Evolutionary conservation across 1,139 yeast genomes (phyloP).

Genomic region (Yamadazyma atmosphaerica): DNA sequence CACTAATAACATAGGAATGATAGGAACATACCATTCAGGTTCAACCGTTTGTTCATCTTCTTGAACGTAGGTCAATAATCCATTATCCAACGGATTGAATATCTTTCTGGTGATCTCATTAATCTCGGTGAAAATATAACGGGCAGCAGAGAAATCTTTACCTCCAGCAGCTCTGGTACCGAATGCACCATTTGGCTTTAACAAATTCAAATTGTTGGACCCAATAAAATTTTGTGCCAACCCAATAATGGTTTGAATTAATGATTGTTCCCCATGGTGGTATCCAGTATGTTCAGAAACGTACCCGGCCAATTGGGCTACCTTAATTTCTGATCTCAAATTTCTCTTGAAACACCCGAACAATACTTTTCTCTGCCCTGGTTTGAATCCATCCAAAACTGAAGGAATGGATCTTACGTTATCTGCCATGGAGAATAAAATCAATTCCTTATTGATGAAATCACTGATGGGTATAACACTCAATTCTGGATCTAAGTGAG

Average conservation of each 20-base stretch:
- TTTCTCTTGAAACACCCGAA: constrained; percentile 88
- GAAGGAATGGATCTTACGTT: constrained; percentile 94
- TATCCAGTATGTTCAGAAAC: constrained; percentile 89
- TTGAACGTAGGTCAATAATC: constrained; percentile 74
- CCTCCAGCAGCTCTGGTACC: constrained; percentile 98
- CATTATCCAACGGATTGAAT: constrained; percentile 79
- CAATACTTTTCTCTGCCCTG: constrained; percentile 93
- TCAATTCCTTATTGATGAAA: constrained; percentile 92
- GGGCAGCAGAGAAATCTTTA: constrained; percentile 97
- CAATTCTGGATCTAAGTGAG: constrained; percentile 83
- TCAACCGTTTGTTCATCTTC: constrained; percentile 95
- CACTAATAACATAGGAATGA: constrained; percentile 87
- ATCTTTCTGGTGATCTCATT: constrained; percentile 72
- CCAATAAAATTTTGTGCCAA: constrained; percentile 96
- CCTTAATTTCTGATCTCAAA: constrained; percentile 76
- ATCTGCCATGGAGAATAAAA: constrained; percentile 95
- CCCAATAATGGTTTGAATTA: constrained; percentile 87
- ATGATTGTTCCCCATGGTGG: constrained; percentile 92
- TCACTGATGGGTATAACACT: constrained; percentile 85
- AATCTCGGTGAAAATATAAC: constrained; percentile 91
- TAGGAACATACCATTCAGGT: constrained; percentile 94
- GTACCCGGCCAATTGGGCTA: constrained; percentile 88
- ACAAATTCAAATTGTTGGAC: constrained; percentile 79
- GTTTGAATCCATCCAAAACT: constrained; percentile 92
- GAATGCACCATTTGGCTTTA: constrained; percentile 92